Evolutionary conservation across 306 rosid species (phyloP).

Genomic region (Spatholobus suberectus): DNA sequence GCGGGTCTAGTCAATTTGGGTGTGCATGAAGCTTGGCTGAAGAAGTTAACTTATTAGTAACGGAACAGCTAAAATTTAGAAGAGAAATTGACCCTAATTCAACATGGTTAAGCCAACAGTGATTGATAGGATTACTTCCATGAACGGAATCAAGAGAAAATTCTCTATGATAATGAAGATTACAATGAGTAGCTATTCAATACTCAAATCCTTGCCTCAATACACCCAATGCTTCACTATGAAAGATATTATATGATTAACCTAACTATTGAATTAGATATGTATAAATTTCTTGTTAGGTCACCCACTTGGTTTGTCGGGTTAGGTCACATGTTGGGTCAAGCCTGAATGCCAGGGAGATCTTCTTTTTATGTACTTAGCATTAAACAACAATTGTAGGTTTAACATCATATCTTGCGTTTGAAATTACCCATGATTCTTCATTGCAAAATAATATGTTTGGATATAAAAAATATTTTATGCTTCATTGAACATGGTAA

Average conservation of each 20-base stretch:
- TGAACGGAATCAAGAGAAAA: too few relatives aligned
- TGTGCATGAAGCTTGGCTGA: too few relatives aligned
- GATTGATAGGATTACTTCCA: background rate
- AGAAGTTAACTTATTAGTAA: too few relatives aligned
- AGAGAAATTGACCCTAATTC: background rate
- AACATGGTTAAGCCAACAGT: conserved; percentile 5
- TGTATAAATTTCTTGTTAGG: background rate
- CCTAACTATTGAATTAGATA: background rate
- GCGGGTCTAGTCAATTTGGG: too few relatives aligned
- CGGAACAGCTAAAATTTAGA: background rate
- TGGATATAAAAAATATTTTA: background rate
- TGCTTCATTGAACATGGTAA: background rate
- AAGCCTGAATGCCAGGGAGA: background rate
- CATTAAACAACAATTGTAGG: background rate
- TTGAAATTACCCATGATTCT: conserved; percentile 1
- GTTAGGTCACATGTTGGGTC: background rate
- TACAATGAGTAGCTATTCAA: background rate
- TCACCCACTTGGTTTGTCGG: background rate
- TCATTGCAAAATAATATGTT: conserved; percentile 19
- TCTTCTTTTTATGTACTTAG: conserved; percentile 9
- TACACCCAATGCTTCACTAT: background rate
- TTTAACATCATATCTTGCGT: conserved; percentile 3
- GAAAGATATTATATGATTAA: background rate
- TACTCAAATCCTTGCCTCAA: background rate
- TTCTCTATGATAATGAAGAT: background rate